Evolutionary conservation across 352 stramenopile genomes (phyloP), one percentile per base, ranked within the genome.

Genomic region (Globisporangium perplexum): DNA sequence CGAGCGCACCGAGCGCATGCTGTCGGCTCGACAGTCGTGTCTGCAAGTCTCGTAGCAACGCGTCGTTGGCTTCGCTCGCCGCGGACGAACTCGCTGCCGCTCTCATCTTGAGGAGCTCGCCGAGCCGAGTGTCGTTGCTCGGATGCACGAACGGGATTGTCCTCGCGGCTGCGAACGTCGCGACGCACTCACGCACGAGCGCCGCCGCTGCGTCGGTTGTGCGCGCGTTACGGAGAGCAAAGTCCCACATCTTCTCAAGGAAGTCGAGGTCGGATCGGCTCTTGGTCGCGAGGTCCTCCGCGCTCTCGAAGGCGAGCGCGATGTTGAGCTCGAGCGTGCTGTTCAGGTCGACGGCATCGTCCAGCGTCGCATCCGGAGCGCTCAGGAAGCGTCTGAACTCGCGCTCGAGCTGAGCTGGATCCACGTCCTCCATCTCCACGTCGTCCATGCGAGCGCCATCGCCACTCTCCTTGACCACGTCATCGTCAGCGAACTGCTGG

Each of bases 171-270:
- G 23, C 33, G 50, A 56, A 61, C 15, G 45, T 22, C 23, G 43
- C 52, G 6, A 61, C 3, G n/a, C 60, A 45, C 36, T 60, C 58
- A 4, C 22, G 58, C 2, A 64, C 41, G 7, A 60, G 30, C 15
- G 31, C 14, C n/a, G 42, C 47, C 14, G 53, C 43, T 33, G 5
- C 10, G 7, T 60, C 58, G 26, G 44, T 28, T 15, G 45, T 43
- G 15, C 18, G 2, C 0, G 31, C 52, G 31, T 60, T 42, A 1
- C 8, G 12, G 30, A 60, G 23, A n/a, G 36, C 57, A 64, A 64
- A 64, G 4, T 39, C 52, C 58, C 58, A 64, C 46, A 61, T 43
- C 26, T 60, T 53, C 47, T 64, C 58, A 2, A 61, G 28, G 4
- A 64, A 50, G 28, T 64, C 58, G 20, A 55, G 23, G 11, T 64